Conservation (phyloP, 371 early-diverging fungal species). For the Dinochytrium kinnereticum region DNA sequence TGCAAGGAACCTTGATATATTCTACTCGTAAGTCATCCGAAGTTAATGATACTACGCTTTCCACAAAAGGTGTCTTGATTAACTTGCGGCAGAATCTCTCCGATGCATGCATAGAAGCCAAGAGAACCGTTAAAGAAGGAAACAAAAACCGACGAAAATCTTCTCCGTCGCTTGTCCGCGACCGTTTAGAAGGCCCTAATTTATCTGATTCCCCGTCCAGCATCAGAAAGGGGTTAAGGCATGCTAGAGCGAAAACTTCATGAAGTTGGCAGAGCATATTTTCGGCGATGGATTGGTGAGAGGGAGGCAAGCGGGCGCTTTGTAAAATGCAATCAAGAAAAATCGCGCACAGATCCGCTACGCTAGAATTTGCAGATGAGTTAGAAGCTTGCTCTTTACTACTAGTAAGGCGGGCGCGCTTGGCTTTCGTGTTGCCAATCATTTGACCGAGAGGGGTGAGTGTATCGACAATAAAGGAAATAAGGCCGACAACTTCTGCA, state of each 20-base stretch:
- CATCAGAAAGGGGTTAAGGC: background rate
- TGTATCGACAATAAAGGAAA: background rate
- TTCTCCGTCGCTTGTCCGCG: background rate
- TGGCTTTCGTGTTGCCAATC: too few relatives aligned
- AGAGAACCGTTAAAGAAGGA: background rate
- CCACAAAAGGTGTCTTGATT: background rate
- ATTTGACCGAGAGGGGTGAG: background rate
- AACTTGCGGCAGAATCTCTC: constrained; percentile 3
- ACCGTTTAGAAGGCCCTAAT: background rate
- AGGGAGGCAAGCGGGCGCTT: background rate
- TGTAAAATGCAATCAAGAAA: background rate
- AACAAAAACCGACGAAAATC: background rate
- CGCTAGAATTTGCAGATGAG: background rate
- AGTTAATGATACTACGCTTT: background rate
- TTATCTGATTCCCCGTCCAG: background rate
- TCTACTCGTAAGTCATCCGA: background rate
- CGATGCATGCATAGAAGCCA: constrained; percentile 7
- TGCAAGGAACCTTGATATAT: constrained; percentile 10
- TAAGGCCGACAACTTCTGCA: background rate
- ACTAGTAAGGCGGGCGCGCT: too few relatives aligned
- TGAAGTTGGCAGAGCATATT: background rate
- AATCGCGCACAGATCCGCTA: background rate
- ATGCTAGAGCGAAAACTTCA: too few relatives aligned
- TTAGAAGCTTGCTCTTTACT: too few relatives aligned
- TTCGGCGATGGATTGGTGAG: background rate